Conservation (phyloP, 345 rosid genomes). For the Rubroshorea leprosula region DNA sequence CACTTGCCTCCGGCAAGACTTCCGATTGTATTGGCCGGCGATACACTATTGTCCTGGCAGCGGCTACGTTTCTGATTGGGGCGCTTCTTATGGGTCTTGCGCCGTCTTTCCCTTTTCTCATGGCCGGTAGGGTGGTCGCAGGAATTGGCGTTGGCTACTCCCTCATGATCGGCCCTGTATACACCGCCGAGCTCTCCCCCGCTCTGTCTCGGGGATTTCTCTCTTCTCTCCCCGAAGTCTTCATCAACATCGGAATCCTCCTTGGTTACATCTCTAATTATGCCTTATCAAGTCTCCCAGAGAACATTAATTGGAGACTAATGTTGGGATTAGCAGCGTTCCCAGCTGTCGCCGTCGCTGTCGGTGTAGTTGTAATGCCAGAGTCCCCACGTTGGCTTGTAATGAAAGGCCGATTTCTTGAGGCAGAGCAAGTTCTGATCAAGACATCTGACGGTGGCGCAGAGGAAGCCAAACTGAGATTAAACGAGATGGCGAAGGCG, state of each 20-base stretch:
- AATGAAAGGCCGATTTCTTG: slow-evolving; percentile 35
- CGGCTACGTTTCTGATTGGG: slow-evolving; percentile 41
- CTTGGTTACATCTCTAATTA: slow-evolving; percentile 44
- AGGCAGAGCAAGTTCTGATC: slow-evolving; percentile 33
- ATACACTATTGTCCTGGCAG: slow-evolving; percentile 48
- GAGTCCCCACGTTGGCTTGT: slow-evolving; percentile 62
- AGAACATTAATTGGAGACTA: slow-evolving; percentile 35
- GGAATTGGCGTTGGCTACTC: slow-evolving; percentile 55
- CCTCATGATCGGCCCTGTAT: slow-evolving; percentile 55
- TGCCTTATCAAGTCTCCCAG: slow-evolving; percentile 33
- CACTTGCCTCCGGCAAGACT: slow-evolving; percentile 50
- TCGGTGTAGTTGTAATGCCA: slow-evolving; percentile 31
- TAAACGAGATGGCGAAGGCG: slow-evolving; percentile 28
- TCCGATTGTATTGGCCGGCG: slow-evolving; percentile 61
- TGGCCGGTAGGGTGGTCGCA: slow-evolving; percentile 48
- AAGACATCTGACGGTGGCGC: slow-evolving; percentile 30
- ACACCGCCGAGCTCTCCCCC: slow-evolving; percentile 49
- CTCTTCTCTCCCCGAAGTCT: slow-evolving; percentile 53
- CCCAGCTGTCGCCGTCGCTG: slow-evolving; percentile 28
- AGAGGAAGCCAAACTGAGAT: slow-evolving; percentile 40
- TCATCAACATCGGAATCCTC: slow-evolving; percentile 39
- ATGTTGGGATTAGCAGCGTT: slow-evolving; percentile 49
- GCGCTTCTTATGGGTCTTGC: slow-evolving; percentile 55
- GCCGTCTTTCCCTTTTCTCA: slow-evolving; percentile 33
- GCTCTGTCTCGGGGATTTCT: slow-evolving; percentile 39